Base-by-base conservation (phyloP, 805 yeast species). In the Sungouiella blattae region DNA sequence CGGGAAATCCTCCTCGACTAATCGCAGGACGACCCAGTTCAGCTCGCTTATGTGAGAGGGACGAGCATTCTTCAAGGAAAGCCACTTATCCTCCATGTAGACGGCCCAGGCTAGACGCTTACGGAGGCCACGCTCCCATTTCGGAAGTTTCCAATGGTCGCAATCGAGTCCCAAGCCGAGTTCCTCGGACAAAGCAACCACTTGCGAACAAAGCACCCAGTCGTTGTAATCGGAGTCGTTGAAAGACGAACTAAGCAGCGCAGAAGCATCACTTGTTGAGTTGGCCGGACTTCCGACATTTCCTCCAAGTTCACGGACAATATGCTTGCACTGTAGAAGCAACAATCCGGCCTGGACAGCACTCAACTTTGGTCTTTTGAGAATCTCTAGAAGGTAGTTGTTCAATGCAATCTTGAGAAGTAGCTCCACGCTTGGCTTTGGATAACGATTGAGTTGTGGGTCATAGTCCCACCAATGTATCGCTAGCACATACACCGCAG, bases 31-130 rank as follows among this genome's bases (percentile, higher is more conserved):
- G 26, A 82, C 67, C 97, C 98, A 91, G 54, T 87, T 85, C 36
- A 71, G 62, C 2, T 80, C 82, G 37, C 77, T 69, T 14, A 79
- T 75, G 57, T 87, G 95, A 0, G 95, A 82, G 2, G 96, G 95
- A 28, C 96, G 68, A 0, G 89, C 78, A 52, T 87, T 94, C 35
- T 79, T 77, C 32, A 89, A 62, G 1, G 95, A 69, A 7, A 83
- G 71, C 98, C 98, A 91, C 55, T 89, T 87, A 52, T 88, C 96
- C 57, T 88, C 95, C 33, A 84, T 68, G 69, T 78, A 91, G 1
- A 88, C 93, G 0, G 97, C 97, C 98, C 98, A 91, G 1, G 97
- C 95, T 32, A 91, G 62, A 39, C 98, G 69, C 48, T 87, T 76
- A 34, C 98, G 71, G 32, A 91, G 62, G 5, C 95, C 94, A 33